Conservation (phyloP, 2,329 filamentous ascomycete genomes). For the Exophiala sp. region DNA sequence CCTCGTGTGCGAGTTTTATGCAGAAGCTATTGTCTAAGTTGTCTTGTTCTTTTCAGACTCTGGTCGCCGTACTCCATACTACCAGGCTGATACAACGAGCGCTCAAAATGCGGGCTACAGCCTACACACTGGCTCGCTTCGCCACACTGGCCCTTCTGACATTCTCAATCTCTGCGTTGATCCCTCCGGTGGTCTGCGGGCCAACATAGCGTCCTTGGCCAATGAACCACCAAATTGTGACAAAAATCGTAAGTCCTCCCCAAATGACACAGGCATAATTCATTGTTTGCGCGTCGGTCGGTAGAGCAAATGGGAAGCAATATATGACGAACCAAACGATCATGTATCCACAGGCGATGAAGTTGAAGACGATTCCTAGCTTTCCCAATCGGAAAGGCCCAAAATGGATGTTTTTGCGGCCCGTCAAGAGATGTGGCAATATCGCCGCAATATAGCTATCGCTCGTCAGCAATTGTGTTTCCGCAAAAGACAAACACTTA, state of each 20-base stretch:
- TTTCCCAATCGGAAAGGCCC: constrained; percentile 55
- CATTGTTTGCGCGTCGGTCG: constrained; percentile 48
- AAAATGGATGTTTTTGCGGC: constrained; percentile 49
- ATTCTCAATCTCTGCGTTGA: constrained; percentile 10
- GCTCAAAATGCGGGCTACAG: too few species aligned
- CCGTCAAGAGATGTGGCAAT: constrained; percentile 49
- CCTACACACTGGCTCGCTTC: constrained; percentile 10
- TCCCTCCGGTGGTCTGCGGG: constrained; percentile 13
- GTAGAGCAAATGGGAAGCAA: constrained; percentile 54
- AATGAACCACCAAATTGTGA: constrained; percentile 44
- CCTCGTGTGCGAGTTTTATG: too few species aligned
- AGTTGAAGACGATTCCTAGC: constrained; percentile 51
- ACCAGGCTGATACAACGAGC: too few species aligned
- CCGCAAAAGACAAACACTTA: background rate
- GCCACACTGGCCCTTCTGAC: constrained; percentile 16
- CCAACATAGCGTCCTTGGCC: constrained; percentile 14
- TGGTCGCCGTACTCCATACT: too few species aligned
- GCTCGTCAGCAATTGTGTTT: constrained; percentile 2
- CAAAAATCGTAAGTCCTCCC: constrained; percentile 50
- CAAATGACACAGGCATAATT: constrained; percentile 55
- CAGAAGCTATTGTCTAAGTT: too few species aligned
- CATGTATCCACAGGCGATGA: constrained; percentile 51
- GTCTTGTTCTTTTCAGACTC: too few species aligned
- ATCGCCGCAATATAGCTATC: constrained; percentile 50
- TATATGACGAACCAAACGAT: constrained; percentile 57